Percentiles rank a stretch among this genome's conserved stretches.
Conservation (phyloP, 108 stramenopile species). For the Cyclostephanos invisitatus region DNA sequence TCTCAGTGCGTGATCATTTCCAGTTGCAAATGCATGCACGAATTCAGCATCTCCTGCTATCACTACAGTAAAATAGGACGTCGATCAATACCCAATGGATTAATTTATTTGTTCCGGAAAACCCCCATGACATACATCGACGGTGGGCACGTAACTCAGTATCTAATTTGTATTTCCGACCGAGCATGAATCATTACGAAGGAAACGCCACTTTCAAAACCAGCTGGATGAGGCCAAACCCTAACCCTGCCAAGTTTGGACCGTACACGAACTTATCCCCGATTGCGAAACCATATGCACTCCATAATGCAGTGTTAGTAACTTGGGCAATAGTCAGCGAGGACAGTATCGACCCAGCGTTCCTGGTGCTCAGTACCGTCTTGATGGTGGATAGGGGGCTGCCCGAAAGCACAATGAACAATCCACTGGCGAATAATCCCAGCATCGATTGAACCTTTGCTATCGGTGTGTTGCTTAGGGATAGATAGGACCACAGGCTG, state of each 20-base stretch:
- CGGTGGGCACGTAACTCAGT: too few species aligned
- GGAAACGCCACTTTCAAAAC: slow-evolving; percentile 38
- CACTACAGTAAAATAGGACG: not conserved
- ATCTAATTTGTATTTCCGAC: too few species aligned
- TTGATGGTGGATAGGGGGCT: slow-evolving; percentile 53
- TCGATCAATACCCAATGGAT: not conserved
- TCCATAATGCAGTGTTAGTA: slow-evolving; percentile 59
- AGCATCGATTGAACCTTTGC: slow-evolving; percentile 33
- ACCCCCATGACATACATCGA: not conserved
- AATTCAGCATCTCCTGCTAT: not conserved
- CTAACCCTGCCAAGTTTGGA: slow-evolving; percentile 42
- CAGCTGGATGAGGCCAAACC: slow-evolving; percentile 40
- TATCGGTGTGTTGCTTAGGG: slow-evolving; percentile 33
- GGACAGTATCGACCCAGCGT: slow-evolving; percentile 48
- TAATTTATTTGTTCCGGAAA: not conserved
- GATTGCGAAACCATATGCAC: slow-evolving; percentile 54
- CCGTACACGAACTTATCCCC: slow-evolving; percentile 60
- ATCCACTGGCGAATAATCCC: slow-evolving; percentile 49
- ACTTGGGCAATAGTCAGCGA: slow-evolving; percentile 53
- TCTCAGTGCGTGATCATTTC: not conserved
- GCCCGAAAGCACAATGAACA: slow-evolving; percentile 51
- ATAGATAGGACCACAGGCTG: slow-evolving; percentile 56
- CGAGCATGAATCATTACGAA: slow-evolving; percentile 5
- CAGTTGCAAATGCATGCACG: not conserved
- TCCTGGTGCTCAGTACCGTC: slow-evolving; percentile 40